Percentiles rank a stretch among this genome's conserved stretches.
These are phyloP conservation scores for Pelargonium cotyledonis DNA, from an alignment of 441 rosid species.

Conservation along the genomic window DNA sequence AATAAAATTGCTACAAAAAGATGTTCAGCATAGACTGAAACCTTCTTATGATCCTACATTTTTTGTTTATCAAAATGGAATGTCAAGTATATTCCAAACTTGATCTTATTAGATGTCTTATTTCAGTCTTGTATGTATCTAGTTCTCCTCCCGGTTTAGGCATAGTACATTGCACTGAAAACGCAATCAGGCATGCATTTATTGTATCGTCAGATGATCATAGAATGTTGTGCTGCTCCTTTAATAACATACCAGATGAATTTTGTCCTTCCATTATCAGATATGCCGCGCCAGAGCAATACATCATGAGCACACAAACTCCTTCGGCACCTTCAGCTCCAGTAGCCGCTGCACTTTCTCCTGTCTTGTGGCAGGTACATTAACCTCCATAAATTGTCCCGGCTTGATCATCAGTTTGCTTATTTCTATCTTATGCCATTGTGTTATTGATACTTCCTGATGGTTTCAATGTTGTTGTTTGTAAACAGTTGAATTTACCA, in stretches of 20 bases:
- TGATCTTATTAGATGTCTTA: too few species aligned
- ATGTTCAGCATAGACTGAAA: too few species aligned
- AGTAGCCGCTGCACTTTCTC: slow-evolving; percentile 90
- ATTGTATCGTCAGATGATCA: neutral
- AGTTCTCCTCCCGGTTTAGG: too few species aligned
- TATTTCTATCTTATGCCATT: slow-evolving; percentile 6
- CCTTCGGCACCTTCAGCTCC: slow-evolving; percentile 97
- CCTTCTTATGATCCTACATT: too few species aligned
- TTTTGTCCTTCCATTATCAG: slow-evolving; percentile 29
- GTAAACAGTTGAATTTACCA: slow-evolving; percentile 76
- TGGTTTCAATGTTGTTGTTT: slow-evolving; percentile 17
- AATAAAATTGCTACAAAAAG: too few species aligned
- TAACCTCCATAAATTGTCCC: neutral
- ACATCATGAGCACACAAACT: slow-evolving; percentile 98
- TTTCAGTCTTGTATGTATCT: too few species aligned
- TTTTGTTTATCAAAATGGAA: too few species aligned
- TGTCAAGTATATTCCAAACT: too few species aligned
- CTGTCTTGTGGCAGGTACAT: slow-evolving; percentile 89
- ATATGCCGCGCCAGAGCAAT: slow-evolving; percentile 94
- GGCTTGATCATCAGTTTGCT: slow-evolving; percentile 11
- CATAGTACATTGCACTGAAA: too few species aligned
- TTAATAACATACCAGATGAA: slow-evolving; percentile 2
- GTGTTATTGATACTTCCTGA: neutral
- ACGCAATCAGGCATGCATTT: too few species aligned
- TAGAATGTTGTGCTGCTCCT: neutral